Evolutionary conservation across 352 stramenopile genomes (phyloP).

Genomic region (Elongisporangium anandrum): DNA sequence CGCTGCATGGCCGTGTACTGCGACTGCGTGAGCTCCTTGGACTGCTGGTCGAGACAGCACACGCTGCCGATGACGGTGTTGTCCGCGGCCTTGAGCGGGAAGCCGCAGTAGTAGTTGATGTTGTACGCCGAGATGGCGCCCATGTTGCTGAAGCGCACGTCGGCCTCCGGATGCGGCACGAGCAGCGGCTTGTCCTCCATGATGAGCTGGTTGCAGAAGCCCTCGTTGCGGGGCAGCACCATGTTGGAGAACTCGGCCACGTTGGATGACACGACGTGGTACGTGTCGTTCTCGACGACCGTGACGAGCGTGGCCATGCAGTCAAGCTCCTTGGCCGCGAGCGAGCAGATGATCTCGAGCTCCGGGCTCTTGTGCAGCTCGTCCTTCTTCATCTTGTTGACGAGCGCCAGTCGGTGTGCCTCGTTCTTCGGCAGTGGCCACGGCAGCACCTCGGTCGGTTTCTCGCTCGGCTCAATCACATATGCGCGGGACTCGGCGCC

Average conservation of each 20-base stretch:
- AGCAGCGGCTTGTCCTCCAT: constrained; percentile 55
- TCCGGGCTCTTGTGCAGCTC: constrained; percentile 51
- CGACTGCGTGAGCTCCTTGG: constrained; percentile 39
- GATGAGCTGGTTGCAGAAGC: constrained; percentile 65
- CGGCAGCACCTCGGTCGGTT: constrained; percentile 18
- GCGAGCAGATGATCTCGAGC: constrained; percentile 62
- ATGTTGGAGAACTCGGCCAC: constrained; percentile 16
- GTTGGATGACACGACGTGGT: constrained; percentile 41
- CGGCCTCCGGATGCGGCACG: constrained; percentile 46
- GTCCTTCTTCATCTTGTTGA: constrained; percentile 39
- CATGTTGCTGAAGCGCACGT: constrained; percentile 65
- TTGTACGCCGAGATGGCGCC: constrained; percentile 21
- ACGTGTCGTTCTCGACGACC: constrained; percentile 43
- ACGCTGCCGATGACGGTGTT: constrained; percentile 53
- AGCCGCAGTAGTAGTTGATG: constrained; percentile 75
- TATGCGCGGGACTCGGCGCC: constrained; percentile 46
- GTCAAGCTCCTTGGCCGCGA: constrained; percentile 48
- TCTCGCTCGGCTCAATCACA: constrained; percentile 24
- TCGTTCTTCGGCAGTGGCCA: constrained; percentile 41
- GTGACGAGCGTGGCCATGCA: constrained; percentile 59
- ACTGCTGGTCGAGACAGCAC: constrained; percentile 51
- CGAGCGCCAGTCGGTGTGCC: constrained; percentile 33
- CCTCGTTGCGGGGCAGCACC: constrained; percentile 31
- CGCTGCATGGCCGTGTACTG: constrained; percentile 54
- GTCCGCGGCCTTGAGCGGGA: constrained; percentile 43